Conservation (phyloP, 139 green algal genomes). For the Chlamydomonas eustigma region DNA sequence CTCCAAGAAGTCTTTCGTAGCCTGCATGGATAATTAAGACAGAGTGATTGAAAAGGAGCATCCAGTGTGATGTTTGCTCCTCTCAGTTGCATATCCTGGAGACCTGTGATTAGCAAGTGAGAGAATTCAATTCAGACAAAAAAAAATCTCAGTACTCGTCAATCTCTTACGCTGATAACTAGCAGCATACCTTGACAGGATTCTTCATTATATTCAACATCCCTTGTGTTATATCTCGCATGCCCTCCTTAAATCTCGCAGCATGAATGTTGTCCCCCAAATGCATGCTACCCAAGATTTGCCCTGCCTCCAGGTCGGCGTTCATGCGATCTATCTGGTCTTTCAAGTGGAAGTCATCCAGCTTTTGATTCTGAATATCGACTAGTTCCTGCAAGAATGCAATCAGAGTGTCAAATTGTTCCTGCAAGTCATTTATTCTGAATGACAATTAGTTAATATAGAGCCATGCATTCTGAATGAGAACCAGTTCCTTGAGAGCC, state of each 20-base stretch:
- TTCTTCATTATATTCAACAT: slow-evolving; percentile 5
- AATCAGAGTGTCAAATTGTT: too few relatives aligned
- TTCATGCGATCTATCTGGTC: slow-evolving; percentile 37
- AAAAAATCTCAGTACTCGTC: background rate
- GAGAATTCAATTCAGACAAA: background rate
- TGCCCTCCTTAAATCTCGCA: slow-evolving; percentile 13
- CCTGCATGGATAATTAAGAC: slow-evolving; percentile 1
- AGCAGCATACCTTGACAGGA: background rate
- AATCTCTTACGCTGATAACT: background rate
- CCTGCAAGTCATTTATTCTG: too few relatives aligned
- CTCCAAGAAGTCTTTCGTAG: slow-evolving; percentile 10
- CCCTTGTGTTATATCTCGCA: background rate
- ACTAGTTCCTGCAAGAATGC: slow-evolving; percentile 21
- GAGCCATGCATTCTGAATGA: too few relatives aligned
- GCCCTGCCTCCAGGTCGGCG: slow-evolving; percentile 33
- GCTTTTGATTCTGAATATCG: slow-evolving; percentile 27
- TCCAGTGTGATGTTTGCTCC: too few relatives aligned
- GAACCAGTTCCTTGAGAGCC: too few relatives aligned
- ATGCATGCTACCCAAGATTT: slow-evolving; percentile 40
- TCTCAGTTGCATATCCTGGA: background rate
- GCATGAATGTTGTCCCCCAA: slow-evolving; percentile 38
- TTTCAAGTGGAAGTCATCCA: slow-evolving; percentile 53
- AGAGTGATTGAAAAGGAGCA: too few relatives aligned
- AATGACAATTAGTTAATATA: too few relatives aligned
- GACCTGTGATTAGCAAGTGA: background rate